phyloP scores from a whole-genome alignment of 176 grass and related monocot genomes.

The Oryza australiensis region DNA sequence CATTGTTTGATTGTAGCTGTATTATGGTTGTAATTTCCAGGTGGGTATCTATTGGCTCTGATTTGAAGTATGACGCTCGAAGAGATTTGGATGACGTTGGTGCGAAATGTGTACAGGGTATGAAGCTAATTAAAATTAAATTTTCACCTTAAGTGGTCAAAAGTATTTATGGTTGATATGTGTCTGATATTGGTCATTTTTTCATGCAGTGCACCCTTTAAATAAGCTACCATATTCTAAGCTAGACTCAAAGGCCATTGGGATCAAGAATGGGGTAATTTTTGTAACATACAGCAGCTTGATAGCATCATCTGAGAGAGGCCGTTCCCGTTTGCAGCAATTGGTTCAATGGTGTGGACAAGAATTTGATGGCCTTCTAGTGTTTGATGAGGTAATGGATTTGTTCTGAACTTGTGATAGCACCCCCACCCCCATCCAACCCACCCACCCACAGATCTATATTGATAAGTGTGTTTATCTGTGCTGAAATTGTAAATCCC shows the following conservation, averaged over 20 bases:
- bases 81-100: constrained; percentile 99
- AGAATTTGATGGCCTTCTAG: constrained; percentile 87
- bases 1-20: constrained; percentile 25
- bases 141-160: constrained; percentile 16
- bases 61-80: constrained; percentile 93
- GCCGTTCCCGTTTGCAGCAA: constrained; percentile 94
- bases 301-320: constrained; percentile 96
- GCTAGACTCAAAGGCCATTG: constrained; percentile 96
- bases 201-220: constrained; percentile 94
- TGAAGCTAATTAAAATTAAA: not conserved
- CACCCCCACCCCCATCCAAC: too few species aligned
- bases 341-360: constrained; percentile 93
- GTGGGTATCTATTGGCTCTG: constrained; percentile 96
- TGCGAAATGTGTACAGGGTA: constrained; percentile 91
- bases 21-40: constrained; percentile 48
- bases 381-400: constrained; percentile 90
- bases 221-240: constrained; percentile 99
- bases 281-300: constrained; percentile 99
- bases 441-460: not conserved
- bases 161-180: constrained; percentile 17
- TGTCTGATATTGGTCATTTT: constrained; percentile 40
- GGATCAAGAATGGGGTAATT: constrained; percentile 92
- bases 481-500: constrained; percentile 28
- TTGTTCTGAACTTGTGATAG: constrained; percentile 25
- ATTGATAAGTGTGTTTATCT: constrained; percentile 6